Base-by-base conservation (phyloP, 768 basidiomycete species). In the Auricularia heimuer region DNA sequence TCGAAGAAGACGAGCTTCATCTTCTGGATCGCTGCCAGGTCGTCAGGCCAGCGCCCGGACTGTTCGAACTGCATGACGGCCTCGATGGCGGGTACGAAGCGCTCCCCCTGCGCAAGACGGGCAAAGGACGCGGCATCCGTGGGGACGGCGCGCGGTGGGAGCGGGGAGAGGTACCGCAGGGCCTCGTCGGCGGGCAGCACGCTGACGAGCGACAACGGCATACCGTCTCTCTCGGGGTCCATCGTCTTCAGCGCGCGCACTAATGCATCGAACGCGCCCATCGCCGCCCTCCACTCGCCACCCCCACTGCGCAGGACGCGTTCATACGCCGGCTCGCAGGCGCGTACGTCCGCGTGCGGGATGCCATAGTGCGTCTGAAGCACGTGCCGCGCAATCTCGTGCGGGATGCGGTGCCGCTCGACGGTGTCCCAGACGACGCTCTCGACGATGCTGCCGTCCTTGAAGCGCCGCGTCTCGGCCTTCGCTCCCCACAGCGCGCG, bases 401-500 rank as follows among this genome's bases (percentile, higher is more conserved):
- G 77, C 0, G 94, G 93, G 35, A 98, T 85, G 67, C 87, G 83
- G 0, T 85, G 80, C 34, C 92, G 86, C 66, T 94, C 92, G 62
- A 96, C 93, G 34, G 66, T 64, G 21, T 97, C 89, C 97, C 97
- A 99, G 2, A 98, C 94, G n/a, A 98, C 93, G 69, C 90, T 92
- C 74, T 98, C 94, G 4, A 83, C 72, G 67, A 98, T 98, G 18
- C 88, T 83, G 1, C 96, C 96, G 70, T 99, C 95, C 74, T 98
- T 95, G 80, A 99, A 99, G 45, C 95, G 84, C 4, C 97, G 83
- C 18, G 98, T 78, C 71, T 98, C 96, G 0, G 94, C 87, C 74
- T 94, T 96, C 45, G 83, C 78, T 0, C 95, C 96, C 97, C 97
- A 99, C 68, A 98, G 78, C 4, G 85, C 82, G 29, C 88, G 85